Conservation (phyloP, 805 yeast genomes). For the Maudiozyma turicensis region DNA sequence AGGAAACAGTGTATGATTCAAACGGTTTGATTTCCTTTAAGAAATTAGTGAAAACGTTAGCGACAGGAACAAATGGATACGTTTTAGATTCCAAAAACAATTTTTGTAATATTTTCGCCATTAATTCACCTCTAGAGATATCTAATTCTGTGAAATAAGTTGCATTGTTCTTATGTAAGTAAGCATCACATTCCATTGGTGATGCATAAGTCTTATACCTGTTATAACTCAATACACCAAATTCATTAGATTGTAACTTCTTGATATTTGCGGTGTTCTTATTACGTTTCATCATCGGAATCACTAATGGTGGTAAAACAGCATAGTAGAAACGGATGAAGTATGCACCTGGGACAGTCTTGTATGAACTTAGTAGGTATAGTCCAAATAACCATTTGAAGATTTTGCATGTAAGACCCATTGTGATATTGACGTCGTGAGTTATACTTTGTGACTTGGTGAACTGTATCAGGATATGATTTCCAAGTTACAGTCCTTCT, state of each 20-base stretch:
- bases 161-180: constrained; percentile 79
- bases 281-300: constrained; percentile 27
- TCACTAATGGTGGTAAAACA: constrained; percentile 33
- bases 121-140: constrained; percentile 57
- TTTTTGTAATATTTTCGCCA: constrained; percentile 48
- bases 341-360: constrained; percentile 61
- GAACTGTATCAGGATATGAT: too few relatives aligned
- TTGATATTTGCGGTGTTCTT: constrained; percentile 13
- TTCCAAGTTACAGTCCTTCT: too few relatives aligned
- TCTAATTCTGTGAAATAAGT: constrained; percentile 80
- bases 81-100: constrained; percentile 37
- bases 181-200: constrained; percentile 75
- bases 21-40: constrained; percentile 66
- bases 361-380: constrained; percentile 32
- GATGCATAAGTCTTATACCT: constrained; percentile 49
- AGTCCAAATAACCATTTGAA: constrained; percentile 10
- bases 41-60: constrained; percentile 57
- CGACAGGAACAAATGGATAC: constrained; percentile 66
- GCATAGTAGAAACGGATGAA: constrained; percentile 49
- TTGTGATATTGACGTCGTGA: not conserved
- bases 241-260: constrained; percentile 11
- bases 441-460: too few relatives aligned
- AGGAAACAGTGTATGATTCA: constrained; percentile 43
- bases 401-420: constrained; percentile 2
- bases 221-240: constrained; percentile 35